These are phyloP conservation scores for Mediolabrus comicus DNA, from an alignment of 108 stramenopile species.

Conservation along the genomic window DNA sequence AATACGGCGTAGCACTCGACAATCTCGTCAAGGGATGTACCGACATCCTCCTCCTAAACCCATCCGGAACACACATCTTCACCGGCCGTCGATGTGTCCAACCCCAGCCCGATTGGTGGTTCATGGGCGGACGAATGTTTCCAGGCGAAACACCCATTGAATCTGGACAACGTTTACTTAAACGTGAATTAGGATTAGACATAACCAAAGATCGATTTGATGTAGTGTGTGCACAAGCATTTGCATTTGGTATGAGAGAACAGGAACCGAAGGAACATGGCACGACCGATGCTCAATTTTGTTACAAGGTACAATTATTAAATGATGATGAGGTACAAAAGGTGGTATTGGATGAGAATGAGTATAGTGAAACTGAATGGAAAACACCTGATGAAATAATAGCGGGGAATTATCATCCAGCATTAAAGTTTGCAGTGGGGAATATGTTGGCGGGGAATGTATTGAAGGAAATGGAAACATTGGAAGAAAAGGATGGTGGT, in stretches of 20 bases:
- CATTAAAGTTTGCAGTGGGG: constrained; percentile 47
- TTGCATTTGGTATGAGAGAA: constrained; percentile 49
- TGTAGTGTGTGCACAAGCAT: constrained; percentile 40
- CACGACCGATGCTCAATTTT: constrained; percentile 45
- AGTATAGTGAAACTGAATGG: constrained; percentile 46
- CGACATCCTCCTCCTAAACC: constrained; percentile 38
- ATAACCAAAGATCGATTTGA: constrained; percentile 20
- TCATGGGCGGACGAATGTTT: constrained; percentile 49
- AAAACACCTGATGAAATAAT: constrained; percentile 22
- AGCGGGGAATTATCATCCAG: constrained; percentile 50
- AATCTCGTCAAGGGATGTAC: constrained; percentile 58
- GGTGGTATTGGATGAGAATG: constrained; percentile 30
- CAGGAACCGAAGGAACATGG: constrained; percentile 47
- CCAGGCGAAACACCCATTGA: constrained; percentile 51
- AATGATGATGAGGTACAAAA: constrained; percentile 32
- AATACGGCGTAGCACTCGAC: constrained; percentile 54
- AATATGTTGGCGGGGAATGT: constrained; percentile 32
- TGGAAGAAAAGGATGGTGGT: background rate
- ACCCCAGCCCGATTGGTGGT: constrained; percentile 61
- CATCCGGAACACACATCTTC: constrained; percentile 29
- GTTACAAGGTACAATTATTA: constrained; percentile 25
- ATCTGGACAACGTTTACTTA: constrained; percentile 26
- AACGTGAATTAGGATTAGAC: constrained; percentile 37
- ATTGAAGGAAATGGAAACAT: constrained; percentile 21
- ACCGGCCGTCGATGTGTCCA: constrained; percentile 45